Percentiles rank a stretch among this genome's conserved stretches.
phyloP scores from a whole-genome alignment of 768 basidiomycete genomes.

The Inosperma sp. region DNA sequence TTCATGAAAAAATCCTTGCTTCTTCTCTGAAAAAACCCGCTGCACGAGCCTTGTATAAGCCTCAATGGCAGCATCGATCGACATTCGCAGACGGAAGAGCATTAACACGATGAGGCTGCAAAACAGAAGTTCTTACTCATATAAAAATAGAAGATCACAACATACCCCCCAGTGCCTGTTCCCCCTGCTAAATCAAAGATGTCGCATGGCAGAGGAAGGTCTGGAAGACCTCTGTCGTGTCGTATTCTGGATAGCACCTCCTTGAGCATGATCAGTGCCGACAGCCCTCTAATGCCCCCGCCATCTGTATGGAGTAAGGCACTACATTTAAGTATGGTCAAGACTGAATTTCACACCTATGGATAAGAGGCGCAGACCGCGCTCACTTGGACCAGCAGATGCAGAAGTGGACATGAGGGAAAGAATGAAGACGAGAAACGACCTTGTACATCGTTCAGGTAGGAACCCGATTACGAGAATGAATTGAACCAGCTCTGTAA shows the following conservation, averaged over 20 bases:
- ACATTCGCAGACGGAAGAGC: slow-evolving; percentile 2
- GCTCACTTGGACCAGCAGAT: too few species aligned
- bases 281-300: neutral
- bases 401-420: too few species aligned
- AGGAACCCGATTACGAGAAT: too few species aligned
- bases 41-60: neutral
- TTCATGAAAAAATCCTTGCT: neutral
- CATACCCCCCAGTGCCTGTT: neutral
- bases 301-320: neutral
- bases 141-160: neutral
- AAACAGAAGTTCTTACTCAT: neutral
- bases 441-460: too few species aligned
- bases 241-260: neutral
- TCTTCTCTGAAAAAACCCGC: neutral
- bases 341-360: neutral
- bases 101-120: neutral
- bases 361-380: neutral
- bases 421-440: too few species aligned
- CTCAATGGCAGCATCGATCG: neutral
- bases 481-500: too few species aligned
- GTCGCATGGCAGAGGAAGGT: neutral
- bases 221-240: neutral
- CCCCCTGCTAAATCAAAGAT: neutral
- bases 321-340: too few species aligned
- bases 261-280: neutral